Evolutionary conservation across 2,329 filamentous ascomycete genomes (phyloP), one percentile per base, ranked within the genome.

Genomic region (Xylaria digitata): DNA sequence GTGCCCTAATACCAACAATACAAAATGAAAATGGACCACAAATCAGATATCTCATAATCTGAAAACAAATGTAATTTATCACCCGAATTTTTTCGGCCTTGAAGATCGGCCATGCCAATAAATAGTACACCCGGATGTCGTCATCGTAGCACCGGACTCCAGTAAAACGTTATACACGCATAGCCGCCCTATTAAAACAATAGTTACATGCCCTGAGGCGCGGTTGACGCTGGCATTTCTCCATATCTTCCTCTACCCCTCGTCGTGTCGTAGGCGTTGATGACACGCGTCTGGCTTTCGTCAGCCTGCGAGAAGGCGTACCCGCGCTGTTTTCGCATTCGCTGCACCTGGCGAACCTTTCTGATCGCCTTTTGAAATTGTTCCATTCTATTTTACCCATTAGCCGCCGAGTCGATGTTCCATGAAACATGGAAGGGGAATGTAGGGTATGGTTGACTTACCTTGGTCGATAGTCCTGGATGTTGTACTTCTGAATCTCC

Each of bases 401-500:
- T 62, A 78, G 73, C 32, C 23, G 45, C 58, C 45, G 49, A 45
- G 50, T 8, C 19, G 3, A 65, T 49, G 42, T 61, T 32, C 46
- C 13, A 37, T 45, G 64, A 76, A 32, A 76, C 13, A 37, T 45
- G 64, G 75, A 32, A 76, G 30, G 6, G 56, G n/a, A 7, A 61
- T 63, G 32, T 37, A 84, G 45, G 52, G 3, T 17, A 32, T 21
- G 49, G 19, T 9, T 59, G 19, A 49, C 86, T 73, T 87, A 94
- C 92, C 96, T 90, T 69, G 96, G 96, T 77, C 96, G 87, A 81
- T 99, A 99, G 82, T 99, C 96, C 82, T 99, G 96, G 67, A 99
- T 97, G 75, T 99, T 99, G 83, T 98, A 99, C 82, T 99, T 99
- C 80, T 99, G 96, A 74, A 99, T 99, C 83, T 99, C 96, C 81